Conservation (phyloP, 2,329 filamentous ascomycete species). For the Talaromyces marneffei region DNA sequence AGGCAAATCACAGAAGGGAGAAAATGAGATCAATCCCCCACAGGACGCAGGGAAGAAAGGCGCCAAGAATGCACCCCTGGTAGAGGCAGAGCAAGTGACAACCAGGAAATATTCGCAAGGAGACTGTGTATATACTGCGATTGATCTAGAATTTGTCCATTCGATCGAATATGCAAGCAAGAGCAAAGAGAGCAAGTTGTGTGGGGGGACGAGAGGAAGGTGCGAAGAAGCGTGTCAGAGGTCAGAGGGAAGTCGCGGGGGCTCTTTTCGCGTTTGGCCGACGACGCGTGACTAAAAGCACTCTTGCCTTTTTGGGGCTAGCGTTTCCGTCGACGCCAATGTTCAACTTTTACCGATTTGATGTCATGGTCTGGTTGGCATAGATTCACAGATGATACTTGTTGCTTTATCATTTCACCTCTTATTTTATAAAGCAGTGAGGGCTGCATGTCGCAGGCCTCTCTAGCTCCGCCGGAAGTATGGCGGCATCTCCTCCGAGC, state of each 20-base stretch:
- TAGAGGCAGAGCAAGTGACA: background rate
- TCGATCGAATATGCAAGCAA: background rate
- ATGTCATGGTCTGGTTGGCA: background rate
- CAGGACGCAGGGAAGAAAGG: constrained; percentile 6
- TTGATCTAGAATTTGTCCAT: background rate
- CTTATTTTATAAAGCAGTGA: background rate
- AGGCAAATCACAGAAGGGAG: constrained; percentile 14
- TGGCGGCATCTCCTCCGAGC: constrained; percentile 49
- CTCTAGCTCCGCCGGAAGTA: constrained; percentile 23
- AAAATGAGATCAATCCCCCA: constrained; percentile 7
- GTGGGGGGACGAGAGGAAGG: background rate
- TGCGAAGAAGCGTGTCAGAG: constrained; percentile 11
- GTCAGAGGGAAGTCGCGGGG: constrained; percentile 20
- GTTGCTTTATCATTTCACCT: no score
- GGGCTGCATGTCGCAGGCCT: constrained; percentile 17
- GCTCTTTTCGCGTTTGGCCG: constrained; percentile 9
- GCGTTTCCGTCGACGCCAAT: constrained; percentile 18
- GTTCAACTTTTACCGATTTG: background rate
- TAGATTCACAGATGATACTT: background rate
- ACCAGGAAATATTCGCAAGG: background rate
- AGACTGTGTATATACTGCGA: background rate
- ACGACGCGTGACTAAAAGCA: constrained; percentile 10
- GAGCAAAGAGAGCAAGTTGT: background rate
- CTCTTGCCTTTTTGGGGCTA: constrained; percentile 24
- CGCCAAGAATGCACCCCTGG: constrained; percentile 6